Percentiles rank a stretch among this genome's conserved stretches.
phyloP scores from a whole-genome alignment of 208 protist species.

The Porcisia hertigi region DNA sequence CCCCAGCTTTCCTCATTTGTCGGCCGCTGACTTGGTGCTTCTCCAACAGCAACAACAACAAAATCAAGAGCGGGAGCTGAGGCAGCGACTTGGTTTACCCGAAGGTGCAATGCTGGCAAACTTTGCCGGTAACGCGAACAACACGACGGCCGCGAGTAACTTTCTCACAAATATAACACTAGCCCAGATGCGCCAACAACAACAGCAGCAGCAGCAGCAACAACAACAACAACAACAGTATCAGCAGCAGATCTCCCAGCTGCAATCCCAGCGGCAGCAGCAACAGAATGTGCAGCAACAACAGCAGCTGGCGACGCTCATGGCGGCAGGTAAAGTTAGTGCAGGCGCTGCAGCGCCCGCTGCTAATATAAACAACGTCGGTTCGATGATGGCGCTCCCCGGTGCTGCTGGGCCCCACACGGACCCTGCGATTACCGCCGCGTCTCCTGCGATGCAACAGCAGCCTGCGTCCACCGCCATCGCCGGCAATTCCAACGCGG shows the following conservation, averaged over 20 bases:
- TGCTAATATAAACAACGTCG: not conserved
- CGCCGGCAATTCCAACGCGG: conserved; percentile 16
- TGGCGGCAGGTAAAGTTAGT: conserved; percentile 15
- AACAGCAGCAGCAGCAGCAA: conserved; percentile 18
- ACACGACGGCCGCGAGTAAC: not conserved
- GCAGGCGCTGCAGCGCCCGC: not conserved
- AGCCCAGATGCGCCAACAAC: conserved; percentile 20
- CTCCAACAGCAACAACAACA: conserved; percentile 18
- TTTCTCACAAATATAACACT: conserved; percentile 4
- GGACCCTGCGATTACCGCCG: conserved; percentile 28
- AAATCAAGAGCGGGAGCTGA: conserved; percentile 17
- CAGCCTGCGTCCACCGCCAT: conserved; percentile 2
- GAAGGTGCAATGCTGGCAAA: conserved; percentile 8
- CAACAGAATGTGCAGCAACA: conserved; percentile 20
- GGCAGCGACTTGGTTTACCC: conserved; percentile 10
- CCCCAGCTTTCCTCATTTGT: conserved; percentile 2
- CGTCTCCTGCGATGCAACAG: conserved; percentile 18
- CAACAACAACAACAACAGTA: conserved; percentile 1
- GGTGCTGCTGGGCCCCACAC: conserved; percentile 22
- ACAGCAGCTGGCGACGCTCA: conserved; percentile 19
- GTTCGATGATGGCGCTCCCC: conserved; percentile 16
- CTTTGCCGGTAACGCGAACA: conserved; percentile 10
- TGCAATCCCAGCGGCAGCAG: conserved; percentile 23
- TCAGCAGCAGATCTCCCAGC: conserved; percentile 15
- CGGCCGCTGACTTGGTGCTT: not conserved